phyloP scores from a whole-genome alignment of 2,329 filamentous ascomycete genomes.

The Monilinia fructicola region DNA sequence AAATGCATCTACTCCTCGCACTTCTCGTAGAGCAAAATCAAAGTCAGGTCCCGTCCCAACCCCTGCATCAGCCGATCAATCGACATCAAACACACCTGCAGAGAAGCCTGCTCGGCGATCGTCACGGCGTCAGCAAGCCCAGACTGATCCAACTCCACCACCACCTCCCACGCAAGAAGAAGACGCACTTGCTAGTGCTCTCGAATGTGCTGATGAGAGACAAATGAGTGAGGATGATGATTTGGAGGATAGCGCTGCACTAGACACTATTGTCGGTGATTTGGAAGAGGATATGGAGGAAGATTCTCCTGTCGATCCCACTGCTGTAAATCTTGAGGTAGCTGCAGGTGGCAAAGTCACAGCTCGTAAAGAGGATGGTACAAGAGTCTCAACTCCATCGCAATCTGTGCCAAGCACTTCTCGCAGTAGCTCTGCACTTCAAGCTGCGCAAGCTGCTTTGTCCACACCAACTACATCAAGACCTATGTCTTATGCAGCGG shows the following conservation, averaged over 20 bases:
- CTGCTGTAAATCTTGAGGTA: slow-evolving; percentile 88
- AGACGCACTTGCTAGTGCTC: slow-evolving; percentile 64
- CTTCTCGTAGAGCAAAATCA: slow-evolving; percentile 44
- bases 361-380: slow-evolving; percentile 88
- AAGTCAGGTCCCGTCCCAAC: slow-evolving; percentile 47
- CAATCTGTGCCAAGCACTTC: slow-evolving; percentile 53
- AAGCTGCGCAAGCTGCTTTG: slow-evolving; percentile 41
- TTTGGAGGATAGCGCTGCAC: slow-evolving; percentile 61
- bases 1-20: slow-evolving; percentile 42
- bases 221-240: slow-evolving; percentile 74
- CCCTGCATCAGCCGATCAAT: slow-evolving; percentile 44
- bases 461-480: slow-evolving; percentile 53
- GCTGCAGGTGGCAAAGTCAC: slow-evolving; percentile 84
- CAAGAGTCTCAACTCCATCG: slow-evolving; percentile 77
- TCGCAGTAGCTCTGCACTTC: slow-evolving; percentile 45
- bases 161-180: slow-evolving; percentile 57
- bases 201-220: slow-evolving; percentile 93
- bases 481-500: slow-evolving; percentile 79
- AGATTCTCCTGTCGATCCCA: slow-evolving; percentile 72
- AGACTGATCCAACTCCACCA: slow-evolving; percentile 52
- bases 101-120: slow-evolving; percentile 66
- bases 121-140: slow-evolving; percentile 56
- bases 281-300: slow-evolving; percentile 80
- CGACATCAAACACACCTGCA: slow-evolving; percentile 47
- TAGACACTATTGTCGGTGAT: slow-evolving; percentile 89